Evolutionary conservation across 225 moss, liverwort and hornwort genomes (phyloP).

Genomic region (Thuidium tamariscinum): DNA sequence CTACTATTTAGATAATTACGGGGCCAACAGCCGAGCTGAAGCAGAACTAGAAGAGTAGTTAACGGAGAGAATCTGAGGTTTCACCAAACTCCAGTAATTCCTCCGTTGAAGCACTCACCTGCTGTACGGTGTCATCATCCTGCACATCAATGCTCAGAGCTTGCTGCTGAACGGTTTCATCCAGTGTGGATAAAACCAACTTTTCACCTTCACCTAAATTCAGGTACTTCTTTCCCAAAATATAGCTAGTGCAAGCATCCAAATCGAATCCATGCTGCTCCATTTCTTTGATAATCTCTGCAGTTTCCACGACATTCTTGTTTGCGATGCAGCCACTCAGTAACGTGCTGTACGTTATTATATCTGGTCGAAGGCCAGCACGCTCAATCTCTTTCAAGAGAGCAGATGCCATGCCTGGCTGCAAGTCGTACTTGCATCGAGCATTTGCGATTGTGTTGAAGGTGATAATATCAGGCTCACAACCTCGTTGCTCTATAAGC

Average conservation of each 20-base stretch:
- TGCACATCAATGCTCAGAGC: neutral
- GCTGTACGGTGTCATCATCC: neutral
- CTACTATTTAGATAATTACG: conserved; percentile 19
- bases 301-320: conserved; percentile 55
- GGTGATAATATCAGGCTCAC: conserved; percentile 77
- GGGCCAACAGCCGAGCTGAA: conserved; percentile 24
- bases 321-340: conserved; percentile 65
- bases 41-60: conserved; percentile 8
- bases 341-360: conserved; percentile 69
- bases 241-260: conserved; percentile 60
- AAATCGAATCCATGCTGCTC: conserved; percentile 55
- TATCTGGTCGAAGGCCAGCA: conserved; percentile 77
- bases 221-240: conserved; percentile 19
- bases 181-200: neutral
- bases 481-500: conserved; percentile 62
- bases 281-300: conserved; percentile 65
- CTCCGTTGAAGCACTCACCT: conserved; percentile 2
- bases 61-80: conserved; percentile 2
- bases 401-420: conserved; percentile 64
- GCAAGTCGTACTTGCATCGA: conserved; percentile 61
- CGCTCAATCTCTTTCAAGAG: conserved; percentile 69
- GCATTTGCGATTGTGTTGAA: conserved; percentile 82
- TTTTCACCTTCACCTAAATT: neutral
- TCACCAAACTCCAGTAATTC: neutral
- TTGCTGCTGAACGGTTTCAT: neutral